phyloP scores from a whole-genome alignment of 2,329 filamentous ascomycete species.

The Ascocoryne sarcoides region DNA sequence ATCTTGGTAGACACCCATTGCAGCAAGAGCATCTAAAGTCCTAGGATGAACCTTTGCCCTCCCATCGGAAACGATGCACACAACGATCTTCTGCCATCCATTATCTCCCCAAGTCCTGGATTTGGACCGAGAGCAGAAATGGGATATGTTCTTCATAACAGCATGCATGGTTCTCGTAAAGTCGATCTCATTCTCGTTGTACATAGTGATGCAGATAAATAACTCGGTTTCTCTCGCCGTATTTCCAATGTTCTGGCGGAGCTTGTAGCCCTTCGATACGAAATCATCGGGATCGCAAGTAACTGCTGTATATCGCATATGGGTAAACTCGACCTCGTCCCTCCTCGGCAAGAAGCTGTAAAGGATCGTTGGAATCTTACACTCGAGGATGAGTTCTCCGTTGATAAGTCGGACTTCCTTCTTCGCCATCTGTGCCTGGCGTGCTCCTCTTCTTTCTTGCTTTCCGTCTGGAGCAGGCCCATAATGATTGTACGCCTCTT shows the following conservation, averaged over 20 bases:
- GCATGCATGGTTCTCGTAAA: constrained; percentile 98
- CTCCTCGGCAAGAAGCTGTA: constrained; percentile 92
- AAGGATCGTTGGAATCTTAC: constrained; percentile 96
- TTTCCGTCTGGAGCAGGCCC: constrained; percentile 79
- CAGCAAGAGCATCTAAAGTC: constrained; percentile 87
- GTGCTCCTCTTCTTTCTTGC: constrained; percentile 79
- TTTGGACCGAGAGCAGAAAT: constrained; percentile 88
- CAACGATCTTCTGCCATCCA: constrained; percentile 98
- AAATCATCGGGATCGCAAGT: constrained; percentile 97
- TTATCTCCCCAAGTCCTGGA: constrained; percentile 94
- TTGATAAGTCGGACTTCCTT: constrained; percentile 97
- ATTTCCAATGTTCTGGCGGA: constrained; percentile 80
- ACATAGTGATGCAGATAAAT: constrained; percentile 97
- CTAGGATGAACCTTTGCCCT: constrained; percentile 88
- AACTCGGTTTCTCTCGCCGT: constrained; percentile 86
- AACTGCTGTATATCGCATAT: constrained; percentile 98
- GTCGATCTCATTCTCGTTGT: constrained; percentile 94
- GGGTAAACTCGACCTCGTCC: constrained; percentile 92
- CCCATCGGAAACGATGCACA: constrained; percentile 92
- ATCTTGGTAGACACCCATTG: constrained; percentile 96
- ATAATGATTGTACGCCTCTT: constrained; percentile 68
- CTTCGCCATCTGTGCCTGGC: constrained; percentile 78
- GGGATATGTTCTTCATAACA: constrained; percentile 95
- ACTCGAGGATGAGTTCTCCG: constrained; percentile 93
- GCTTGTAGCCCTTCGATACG: constrained; percentile 76